Evolutionary conservation across 75 land plant genomes (phyloP), one percentile per base, ranked within the genome.

Genomic region (Larix kaempferi): DNA sequence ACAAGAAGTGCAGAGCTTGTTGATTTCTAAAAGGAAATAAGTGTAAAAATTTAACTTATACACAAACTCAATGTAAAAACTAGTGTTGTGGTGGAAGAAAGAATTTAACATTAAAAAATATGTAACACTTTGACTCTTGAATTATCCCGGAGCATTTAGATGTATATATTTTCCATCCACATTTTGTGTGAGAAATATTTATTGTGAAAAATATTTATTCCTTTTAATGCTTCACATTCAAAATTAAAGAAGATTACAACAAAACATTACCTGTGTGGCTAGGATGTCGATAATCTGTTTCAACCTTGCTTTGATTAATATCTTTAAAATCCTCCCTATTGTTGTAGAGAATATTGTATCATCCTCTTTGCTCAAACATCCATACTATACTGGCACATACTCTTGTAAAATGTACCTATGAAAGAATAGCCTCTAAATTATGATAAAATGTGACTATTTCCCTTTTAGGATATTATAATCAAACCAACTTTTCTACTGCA

Each of bases 321-420:
- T 41, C 33, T 85, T 84, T 1, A 78, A 79, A 41, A 85, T 85
- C 14, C 74, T 58, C 15, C 83, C 80, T 76, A 85, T 85, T 5
- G 76, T 55, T 12, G 84, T 71, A 3, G 79, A 83, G 69, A 91
- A 91, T 10, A 85, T 82, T 0, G 78, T 35, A n/a, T 89, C 89
- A 10, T 83, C 78, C 26, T 79, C 87, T 63, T 82, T 81, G 44
- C 85, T 80, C 21, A 91, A 77, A 5, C 93, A 89, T 76, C 92
- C 92, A 62, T 88, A 92, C 76, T 83, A 77, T 25, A 84, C 82
- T 1, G 92, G 94, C 17, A 92, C 81, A 49, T 86, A 80, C 56
- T 90, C 90, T 4, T 87, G 87, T 6, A 85, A 60, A 27, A 89
- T 81, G 64, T 74, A 92, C 69, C 94, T 92, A 52, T 1, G 44